Base-by-base conservation (phyloP, 768 basidiomycete species). In the Russula virescens region DNA sequence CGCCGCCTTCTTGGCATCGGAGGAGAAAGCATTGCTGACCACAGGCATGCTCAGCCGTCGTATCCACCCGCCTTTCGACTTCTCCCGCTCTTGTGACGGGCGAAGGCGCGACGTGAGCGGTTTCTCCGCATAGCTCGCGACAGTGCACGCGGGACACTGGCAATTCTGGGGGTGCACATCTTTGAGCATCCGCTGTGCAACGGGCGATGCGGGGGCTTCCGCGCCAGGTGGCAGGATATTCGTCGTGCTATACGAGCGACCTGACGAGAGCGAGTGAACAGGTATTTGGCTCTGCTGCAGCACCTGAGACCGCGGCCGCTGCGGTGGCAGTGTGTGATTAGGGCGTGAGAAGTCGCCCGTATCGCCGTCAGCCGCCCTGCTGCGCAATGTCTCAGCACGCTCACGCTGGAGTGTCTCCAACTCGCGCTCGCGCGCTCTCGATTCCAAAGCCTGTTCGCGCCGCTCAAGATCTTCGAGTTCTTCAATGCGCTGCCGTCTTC, bases 31-130 rank as follows among this genome's bases (percentile, higher is more conserved):
- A 50, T 78, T 78, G 47, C 68, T 64, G n/a, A 81, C 75, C 5
- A 78, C 80, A 1, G 88, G 88, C 86, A 91, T 88, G 67, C 89
- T 91, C 61, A 91, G 71, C 58, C 88, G 77, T 23, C 88, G 76
- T 65, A 91, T 88, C 89, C 89, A 91, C 0, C 87, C 82, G 61
- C 81, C 87, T 10, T 83, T 77, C 67, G 85, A 85, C 57, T 84
- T 81, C 47, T 80, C 71, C 34, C 79, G 81, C n/a, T 76, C 75
- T 18, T 77, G 77, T 26, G 31, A 8, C 8, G 78, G 77, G 18
- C 77, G 77, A 28, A 77, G 77, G 13, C 77, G 76, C 34, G 78
- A 69, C 60, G 78, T 75, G 25, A 73, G 71, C 47, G 70, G 64
- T 21, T 71, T 62, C 23, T 71, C 63, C 60, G 66, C 14, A 70